A percentile compares a stretch with the other conserved stretches of the same genome.
Evolutionary conservation across 225 moss, liverwort and hornwort genomes (phyloP).

Genomic region (Asterella californica): DNA sequence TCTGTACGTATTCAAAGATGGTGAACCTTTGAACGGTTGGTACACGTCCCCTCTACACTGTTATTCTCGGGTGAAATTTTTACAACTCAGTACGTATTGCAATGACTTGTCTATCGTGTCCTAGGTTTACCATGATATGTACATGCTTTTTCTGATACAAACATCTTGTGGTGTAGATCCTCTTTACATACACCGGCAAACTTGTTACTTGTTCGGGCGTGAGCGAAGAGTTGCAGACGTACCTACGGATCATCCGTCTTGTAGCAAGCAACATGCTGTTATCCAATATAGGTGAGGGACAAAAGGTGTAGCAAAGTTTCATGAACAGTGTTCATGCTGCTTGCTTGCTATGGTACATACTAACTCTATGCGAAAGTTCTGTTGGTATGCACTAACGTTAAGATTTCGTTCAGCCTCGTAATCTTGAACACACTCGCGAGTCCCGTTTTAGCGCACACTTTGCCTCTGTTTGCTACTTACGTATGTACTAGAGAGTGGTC

Average conservation of each 20-base stretch:
- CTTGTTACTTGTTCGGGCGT: conserved; percentile 96
- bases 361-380: not conserved
- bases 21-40: conserved; percentile 87
- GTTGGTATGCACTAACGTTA: too few relatives aligned
- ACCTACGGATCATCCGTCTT: conserved; percentile 97
- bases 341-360: not conserved
- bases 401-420: too few relatives aligned
- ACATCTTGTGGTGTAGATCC: conserved; percentile 55
- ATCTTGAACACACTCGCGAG: too few relatives aligned
- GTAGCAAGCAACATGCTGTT: conserved; percentile 99
- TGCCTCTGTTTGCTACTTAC: too few relatives aligned
- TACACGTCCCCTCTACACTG: not conserved
- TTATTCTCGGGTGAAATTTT: not conserved
- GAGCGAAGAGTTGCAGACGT: conserved; percentile 94
- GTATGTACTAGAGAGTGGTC: too few relatives aligned
- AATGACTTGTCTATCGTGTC: not conserved
- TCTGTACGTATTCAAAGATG: conserved; percentile 97
- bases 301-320: not conserved
- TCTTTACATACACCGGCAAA: conserved; percentile 97
- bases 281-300: conserved; percentile 83
- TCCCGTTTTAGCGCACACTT: too few relatives aligned
- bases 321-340: not conserved
- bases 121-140: not conserved
- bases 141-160: not conserved
- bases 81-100: not conserved